A percentile compares a stretch with the other conserved stretches of the same genome.
phyloP scores from a whole-genome alignment of 345 rosid species.

The Eucalyptus pauciflora region DNA sequence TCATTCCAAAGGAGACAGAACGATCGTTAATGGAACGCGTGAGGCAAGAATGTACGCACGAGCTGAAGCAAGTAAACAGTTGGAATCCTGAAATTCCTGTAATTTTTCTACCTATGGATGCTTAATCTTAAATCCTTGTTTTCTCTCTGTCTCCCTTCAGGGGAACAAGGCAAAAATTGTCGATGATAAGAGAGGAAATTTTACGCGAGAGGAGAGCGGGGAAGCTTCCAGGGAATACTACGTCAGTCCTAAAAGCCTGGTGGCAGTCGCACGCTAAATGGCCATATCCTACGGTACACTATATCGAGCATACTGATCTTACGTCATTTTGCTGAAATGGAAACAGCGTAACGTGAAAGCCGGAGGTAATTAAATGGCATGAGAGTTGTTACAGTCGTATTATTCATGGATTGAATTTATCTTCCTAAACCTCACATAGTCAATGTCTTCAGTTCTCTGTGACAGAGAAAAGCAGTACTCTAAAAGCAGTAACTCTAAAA shows the following conservation, averaged over 20 bases:
- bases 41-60: constrained; percentile 89
- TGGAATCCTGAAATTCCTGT: neutral
- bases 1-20: constrained; percentile 89
- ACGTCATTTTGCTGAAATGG: neutral
- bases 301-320: neutral
- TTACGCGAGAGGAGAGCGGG: constrained; percentile 94
- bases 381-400: neutral
- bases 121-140: neutral
- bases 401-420: neutral
- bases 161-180: neutral
- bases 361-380: neutral
- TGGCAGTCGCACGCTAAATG: constrained; percentile 95
- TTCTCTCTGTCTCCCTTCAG: too few relatives aligned
- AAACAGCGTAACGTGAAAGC: neutral
- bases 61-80: constrained; percentile 62
- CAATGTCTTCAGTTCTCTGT: neutral
- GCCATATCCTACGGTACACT: constrained; percentile 88
- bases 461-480: neutral
- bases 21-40: constrained; percentile 94
- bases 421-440: neutral
- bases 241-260: constrained; percentile 82
- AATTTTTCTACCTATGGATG: neutral
- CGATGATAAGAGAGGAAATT: constrained; percentile 88
- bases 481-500: neutral
- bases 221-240: constrained; percentile 90